Percentiles rank a stretch among this genome's conserved stretches.
Evolutionary conservation across 176 grass and related monocot species (phyloP).

Genomic region (Aegilops umbellulata): DNA sequence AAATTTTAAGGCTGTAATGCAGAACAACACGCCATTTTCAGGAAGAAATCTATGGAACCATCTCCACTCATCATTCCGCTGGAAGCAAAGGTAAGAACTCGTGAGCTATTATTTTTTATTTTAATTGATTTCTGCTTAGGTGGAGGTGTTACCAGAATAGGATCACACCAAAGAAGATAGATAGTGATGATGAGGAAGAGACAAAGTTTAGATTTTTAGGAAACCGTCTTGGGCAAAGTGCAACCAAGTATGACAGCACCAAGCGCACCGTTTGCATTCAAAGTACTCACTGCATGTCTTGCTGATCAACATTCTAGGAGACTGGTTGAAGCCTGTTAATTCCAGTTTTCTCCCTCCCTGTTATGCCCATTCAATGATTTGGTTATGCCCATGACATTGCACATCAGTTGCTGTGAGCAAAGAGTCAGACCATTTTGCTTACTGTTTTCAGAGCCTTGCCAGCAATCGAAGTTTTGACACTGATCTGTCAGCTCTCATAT

Average conservation of each 20-base stretch:
- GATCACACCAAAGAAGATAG: constrained; percentile 55
- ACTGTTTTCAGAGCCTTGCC: not conserved
- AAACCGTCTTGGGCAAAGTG: constrained; percentile 48
- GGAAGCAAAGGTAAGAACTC: constrained; percentile 54
- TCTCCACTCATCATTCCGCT: constrained; percentile 43
- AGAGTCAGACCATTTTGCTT: not conserved
- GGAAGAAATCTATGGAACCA: constrained; percentile 56
- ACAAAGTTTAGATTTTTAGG: constrained; percentile 54
- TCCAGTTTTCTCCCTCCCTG: constrained; percentile 3
- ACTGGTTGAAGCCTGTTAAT: constrained; percentile 16
- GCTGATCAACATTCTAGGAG: constrained; percentile 9
- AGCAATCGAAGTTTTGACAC: not conserved
- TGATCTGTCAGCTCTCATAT: not conserved
- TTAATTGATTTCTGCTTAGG: constrained; percentile 81
- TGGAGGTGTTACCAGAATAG: constrained; percentile 77
- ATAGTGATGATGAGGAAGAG: constrained; percentile 90
- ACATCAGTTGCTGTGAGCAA: not conserved
- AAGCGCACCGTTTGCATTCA: not conserved
- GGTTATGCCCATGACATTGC: not conserved
- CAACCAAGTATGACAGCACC: constrained; percentile 46
- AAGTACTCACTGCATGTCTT: constrained; percentile 30
- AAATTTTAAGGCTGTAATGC: constrained; percentile 59
- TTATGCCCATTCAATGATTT: not conserved
- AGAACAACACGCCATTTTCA: constrained; percentile 33
- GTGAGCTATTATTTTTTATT: constrained; percentile 91